Base-by-base conservation (phyloP, 768 basidiomycete species). In the Mycena crocata region DNA sequence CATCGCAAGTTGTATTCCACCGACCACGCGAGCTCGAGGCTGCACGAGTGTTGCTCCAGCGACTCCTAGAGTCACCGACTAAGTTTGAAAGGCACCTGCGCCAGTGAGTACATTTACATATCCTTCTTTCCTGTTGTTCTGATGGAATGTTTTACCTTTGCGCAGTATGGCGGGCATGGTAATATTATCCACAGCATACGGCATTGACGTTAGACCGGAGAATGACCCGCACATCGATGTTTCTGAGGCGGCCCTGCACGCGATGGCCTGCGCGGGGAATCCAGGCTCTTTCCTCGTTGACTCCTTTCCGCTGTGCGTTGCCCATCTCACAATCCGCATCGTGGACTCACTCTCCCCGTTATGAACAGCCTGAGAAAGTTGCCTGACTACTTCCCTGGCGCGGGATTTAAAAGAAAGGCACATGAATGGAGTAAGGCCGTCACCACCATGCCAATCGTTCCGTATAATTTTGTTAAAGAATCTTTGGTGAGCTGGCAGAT, bases 371-470 rank as follows among this genome's bases (percentile, higher is more conserved):
- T 84, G n/a, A 77, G 77, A 59, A 67, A 81, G 39, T 52, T 82
- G 3, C 82, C 81, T 2, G 68, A 61, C 6, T 82, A 79, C 76
- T 64, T 82, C 48, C 81, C 82, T 42, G 77, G 79, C 2, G 75
- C 76, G 0, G 76, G 71, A 14, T 83, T 83, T 70, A 76, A 81
- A 62, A 69, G 64, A 0, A 71, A 74, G 40, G 82, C 82, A 5
- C 71, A 62, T 17, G 63, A 73, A 14, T 78, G 77, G 75, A 59
- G 54, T 26, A 57, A 71, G 5, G 39, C 62, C 4, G 71, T 71
- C 3, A 17, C 30, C 10, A 57, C 60, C 10, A 71, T 80, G 72
- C 37, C 73, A 8, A 61, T 76, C 1, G 26, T 57, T 8, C 79
- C 79, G 1, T 80, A 70, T 46, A 65, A 70, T 52, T 60, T 39